These are phyloP conservation scores for Heritiera fomes DNA, from an alignment of 345 rosid species.

Conservation along the genomic window DNA sequence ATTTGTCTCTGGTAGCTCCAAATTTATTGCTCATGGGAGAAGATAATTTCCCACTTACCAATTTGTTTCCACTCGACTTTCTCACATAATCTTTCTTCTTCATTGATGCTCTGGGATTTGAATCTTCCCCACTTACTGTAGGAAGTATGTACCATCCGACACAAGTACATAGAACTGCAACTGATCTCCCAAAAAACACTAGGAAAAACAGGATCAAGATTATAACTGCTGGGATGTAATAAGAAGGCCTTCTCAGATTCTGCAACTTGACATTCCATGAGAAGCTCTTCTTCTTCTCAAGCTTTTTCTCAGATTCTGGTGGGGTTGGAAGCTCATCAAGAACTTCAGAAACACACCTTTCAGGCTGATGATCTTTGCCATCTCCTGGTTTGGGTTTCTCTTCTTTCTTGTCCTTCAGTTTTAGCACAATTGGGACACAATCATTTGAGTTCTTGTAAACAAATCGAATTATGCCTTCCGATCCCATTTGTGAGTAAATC, in stretches of 20 bases:
- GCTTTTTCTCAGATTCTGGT: conserved; percentile 19
- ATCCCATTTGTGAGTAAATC: conserved; percentile 43
- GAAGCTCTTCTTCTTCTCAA: conserved; percentile 9
- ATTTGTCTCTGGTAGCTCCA: background rate
- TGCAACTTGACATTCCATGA: conserved; percentile 21
- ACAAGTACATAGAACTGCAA: conserved; percentile 46
- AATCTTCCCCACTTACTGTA: conserved; percentile 27
- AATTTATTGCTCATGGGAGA: background rate
- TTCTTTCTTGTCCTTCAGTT: conserved; percentile 35
- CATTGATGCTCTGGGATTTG: conserved; percentile 19
- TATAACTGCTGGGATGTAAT: conserved; percentile 42
- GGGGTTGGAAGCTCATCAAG: background rate
- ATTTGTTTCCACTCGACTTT: background rate
- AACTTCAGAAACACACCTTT: background rate
- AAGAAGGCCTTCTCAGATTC: conserved; percentile 40
- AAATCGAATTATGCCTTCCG: conserved; percentile 50
- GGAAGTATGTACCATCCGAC: conserved; percentile 58
- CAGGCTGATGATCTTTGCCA: background rate
- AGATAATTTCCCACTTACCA: conserved; percentile 8
- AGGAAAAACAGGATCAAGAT: conserved; percentile 49
- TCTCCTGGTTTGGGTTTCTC: background rate
- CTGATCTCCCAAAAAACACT: conserved; percentile 49
- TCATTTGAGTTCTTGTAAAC: conserved; percentile 37
- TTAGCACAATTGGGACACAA: conserved; percentile 47
- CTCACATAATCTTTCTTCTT: conserved; percentile 27